phyloP scores from a whole-genome alignment of 495 filamentous ascomycete genomes.

The Astrothelium subdiscretum region DNA sequence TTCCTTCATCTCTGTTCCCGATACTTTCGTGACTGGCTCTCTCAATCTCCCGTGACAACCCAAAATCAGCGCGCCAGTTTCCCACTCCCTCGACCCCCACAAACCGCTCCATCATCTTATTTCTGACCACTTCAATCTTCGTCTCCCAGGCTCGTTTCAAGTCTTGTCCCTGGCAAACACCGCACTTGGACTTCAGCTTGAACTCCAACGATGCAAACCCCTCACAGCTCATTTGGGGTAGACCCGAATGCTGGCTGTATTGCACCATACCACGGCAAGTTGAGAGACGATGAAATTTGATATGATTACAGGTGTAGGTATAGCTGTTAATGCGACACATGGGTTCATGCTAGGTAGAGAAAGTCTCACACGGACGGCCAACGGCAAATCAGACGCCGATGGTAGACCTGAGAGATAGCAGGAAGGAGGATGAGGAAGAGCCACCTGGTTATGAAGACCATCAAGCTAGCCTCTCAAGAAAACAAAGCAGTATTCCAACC shows the following conservation, averaged over 20 bases:
- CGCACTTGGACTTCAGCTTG: not conserved
- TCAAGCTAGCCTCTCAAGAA: too few species aligned
- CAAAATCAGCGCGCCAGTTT: not conserved
- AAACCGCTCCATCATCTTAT: not conserved
- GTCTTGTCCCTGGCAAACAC: not conserved
- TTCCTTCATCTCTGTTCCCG: not conserved
- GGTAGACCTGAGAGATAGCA: not conserved
- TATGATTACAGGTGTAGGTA: slow-evolving; percentile 7
- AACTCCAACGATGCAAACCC: not conserved
- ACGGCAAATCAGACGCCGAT: not conserved
- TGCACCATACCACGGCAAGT: slow-evolving; percentile 5
- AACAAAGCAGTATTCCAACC: too few species aligned
- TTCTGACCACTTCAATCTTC: not conserved
- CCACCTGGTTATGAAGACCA: too few species aligned
- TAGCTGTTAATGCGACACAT: slow-evolving; percentile 10
- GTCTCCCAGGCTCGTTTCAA: not conserved
- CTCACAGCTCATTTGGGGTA: not conserved
- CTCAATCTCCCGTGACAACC: not conserved
- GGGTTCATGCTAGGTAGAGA: not conserved
- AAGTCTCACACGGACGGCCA: not conserved
- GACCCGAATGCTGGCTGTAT: not conserved
- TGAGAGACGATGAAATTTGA: slow-evolving; percentile 3
- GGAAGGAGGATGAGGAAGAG: too few species aligned
- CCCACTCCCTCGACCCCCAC: not conserved
- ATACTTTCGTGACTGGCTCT: not conserved